Base-by-base conservation (phyloP, 768 basidiomycete genomes). In the Epithele typhae region DNA sequence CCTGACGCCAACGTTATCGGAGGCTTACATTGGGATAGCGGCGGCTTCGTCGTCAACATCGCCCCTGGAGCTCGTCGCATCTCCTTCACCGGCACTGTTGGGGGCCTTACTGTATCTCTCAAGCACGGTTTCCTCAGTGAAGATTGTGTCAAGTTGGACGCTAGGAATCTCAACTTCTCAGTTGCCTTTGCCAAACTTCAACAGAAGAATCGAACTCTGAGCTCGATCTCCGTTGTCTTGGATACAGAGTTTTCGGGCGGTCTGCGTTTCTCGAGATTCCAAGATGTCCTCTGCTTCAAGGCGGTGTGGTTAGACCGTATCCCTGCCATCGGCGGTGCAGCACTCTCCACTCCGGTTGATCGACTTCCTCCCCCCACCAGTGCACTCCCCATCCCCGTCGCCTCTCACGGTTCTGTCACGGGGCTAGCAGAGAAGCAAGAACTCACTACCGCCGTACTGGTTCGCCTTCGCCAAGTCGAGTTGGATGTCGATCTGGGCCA, bases 1-100 rank as follows among this genome's bases (percentile, higher is more conserved):
- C 92, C 92, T 0, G 91, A 93, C 58, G 90, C 92, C 42, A 92
- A 94, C 53, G 94, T 96, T n/a, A 75, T 86, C 34, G 91, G 89
- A 12, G 85, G 84, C 1, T 60, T 96, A 25, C 78, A 89, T 38
- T 98, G 95, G 95, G 87, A 95, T 44, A 94, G 89, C 55, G 95
- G 95, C 34, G 93, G 92, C 0, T 93, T 97, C 59, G 68, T 92
- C 40, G 64, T 93, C 44, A 87, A 81, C 56, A 69, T 91, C 33
- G 79, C 84, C 30, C 87, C 92, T 2, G 82, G 82, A 3, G 79
- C 80, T 39, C 73, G 79, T n/a, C 80, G 76, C 39, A 71, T 87
- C 25, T 77, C 81, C 10, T 82, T 96, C 54, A 82, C 84, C 0
- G 88, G 87, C 5, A 81, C 78, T 41, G 81, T 96, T 9, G 85